phyloP scores from a whole-genome alignment of 2,329 filamentous ascomycete species.

The Ascochyta viciae-villosae region DNA sequence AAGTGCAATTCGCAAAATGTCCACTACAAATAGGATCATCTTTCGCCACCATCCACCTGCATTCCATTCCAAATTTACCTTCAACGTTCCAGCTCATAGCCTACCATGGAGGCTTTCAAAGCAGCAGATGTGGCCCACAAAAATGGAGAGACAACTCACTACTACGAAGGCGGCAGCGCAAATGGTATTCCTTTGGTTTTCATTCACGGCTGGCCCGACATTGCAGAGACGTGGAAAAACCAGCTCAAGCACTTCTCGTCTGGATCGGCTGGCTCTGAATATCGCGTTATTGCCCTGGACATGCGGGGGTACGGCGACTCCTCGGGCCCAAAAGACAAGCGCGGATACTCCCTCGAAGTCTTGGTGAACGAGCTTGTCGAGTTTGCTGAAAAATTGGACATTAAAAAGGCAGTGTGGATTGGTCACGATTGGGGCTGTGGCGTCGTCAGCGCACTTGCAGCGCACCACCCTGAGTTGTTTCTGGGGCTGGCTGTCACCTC shows the following conservation, averaged over 20 bases:
- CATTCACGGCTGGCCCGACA: conserved; percentile 46
- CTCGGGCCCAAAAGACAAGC: conserved; percentile 21
- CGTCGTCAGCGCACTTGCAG: conserved; percentile 39
- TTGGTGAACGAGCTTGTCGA: conserved; percentile 42
- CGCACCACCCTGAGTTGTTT: conserved; percentile 43
- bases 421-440: conserved; percentile 56
- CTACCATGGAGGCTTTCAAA: conserved; percentile 23
- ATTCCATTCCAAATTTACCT: not conserved
- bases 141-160: conserved; percentile 32
- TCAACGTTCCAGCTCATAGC: not conserved
- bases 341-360: conserved; percentile 42
- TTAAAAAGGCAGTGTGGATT: conserved; percentile 56
- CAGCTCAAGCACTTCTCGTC: conserved; percentile 44
- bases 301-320: conserved; percentile 47
- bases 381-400: conserved; percentile 49
- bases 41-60: not conserved
- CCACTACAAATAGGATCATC: not conserved
- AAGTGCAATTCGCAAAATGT: not conserved
- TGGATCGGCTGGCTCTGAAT: conserved; percentile 35
- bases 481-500: conserved; percentile 36
- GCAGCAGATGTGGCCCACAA: conserved; percentile 28
- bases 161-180: conserved; percentile 32
- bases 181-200: conserved; percentile 34
- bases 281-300: conserved; percentile 34
- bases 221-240: conserved; percentile 46